Evolutionary conservation across 371 early-diverging fungal genomes (phyloP).

Genomic region (Mucor plumbeus): DNA sequence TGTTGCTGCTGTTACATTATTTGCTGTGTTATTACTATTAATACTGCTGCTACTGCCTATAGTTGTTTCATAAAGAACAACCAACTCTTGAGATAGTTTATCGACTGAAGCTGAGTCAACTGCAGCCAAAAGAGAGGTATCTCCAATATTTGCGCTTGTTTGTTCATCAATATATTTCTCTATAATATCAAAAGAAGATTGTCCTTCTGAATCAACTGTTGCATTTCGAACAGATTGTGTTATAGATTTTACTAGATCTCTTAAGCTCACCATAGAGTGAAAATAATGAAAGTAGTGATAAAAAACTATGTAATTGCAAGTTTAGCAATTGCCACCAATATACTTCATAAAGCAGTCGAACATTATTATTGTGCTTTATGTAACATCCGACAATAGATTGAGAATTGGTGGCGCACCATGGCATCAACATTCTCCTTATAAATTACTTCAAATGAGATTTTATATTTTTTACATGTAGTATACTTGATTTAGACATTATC

Average conservation of each 20-base stretch:
- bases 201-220: slow-evolving; percentile 40
- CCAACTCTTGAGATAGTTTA: slow-evolving; percentile 44
- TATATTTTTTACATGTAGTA: no score
- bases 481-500: no score
- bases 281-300: slow-evolving; percentile 2
- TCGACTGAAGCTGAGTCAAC: slow-evolving; percentile 39
- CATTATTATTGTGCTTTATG: neutral
- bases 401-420: no score
- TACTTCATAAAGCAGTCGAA: neutral
- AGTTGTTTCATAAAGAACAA: slow-evolving; percentile 28
- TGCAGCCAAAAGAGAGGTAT: slow-evolving; percentile 8
- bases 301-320: neutral
- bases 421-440: no score
- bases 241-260: slow-evolving; percentile 47
- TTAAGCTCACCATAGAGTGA: slow-evolving; percentile 47
- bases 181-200: slow-evolving; percentile 43
- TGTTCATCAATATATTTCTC: slow-evolving; percentile 48
- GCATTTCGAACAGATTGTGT: slow-evolving; percentile 40
- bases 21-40: slow-evolving; percentile 2
- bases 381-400: neutral
- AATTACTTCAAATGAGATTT: no score
- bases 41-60: slow-evolving; percentile 9
- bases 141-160: slow-evolving; percentile 25
- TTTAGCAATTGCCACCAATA: neutral
- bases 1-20: slow-evolving; percentile 4